Percentiles rank a stretch among this genome's conserved stretches.
phyloP scores from a whole-genome alignment of 805 yeast species.

The Saccharomycopsis sp. region DNA sequence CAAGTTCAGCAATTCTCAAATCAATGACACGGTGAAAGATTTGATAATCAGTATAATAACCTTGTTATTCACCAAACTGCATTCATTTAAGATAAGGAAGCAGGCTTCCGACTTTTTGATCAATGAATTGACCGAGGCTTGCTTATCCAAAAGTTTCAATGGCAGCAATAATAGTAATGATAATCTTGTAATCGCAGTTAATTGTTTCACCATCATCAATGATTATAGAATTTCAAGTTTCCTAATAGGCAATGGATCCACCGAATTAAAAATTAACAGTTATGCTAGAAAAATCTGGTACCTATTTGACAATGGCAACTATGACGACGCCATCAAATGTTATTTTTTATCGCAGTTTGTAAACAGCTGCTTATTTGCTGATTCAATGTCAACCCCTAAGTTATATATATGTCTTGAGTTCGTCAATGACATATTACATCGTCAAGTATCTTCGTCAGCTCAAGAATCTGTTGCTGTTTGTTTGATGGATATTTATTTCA shows the following conservation, averaged over 20 bases:
- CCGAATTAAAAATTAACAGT: slow-evolving; percentile 7
- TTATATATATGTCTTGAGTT: slow-evolving; percentile 10
- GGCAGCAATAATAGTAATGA: background rate
- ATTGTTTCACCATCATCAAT: slow-evolving; percentile 2
- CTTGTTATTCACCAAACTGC: slow-evolving; percentile 1
- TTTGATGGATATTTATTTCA: slow-evolving; percentile 5
- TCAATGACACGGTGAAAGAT: background rate
- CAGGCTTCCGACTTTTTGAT: slow-evolving; percentile 1
- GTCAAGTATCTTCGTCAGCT: no score
- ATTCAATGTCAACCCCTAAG: background rate
- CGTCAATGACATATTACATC: slow-evolving; percentile 2
- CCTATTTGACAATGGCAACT: no score
- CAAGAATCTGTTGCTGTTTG: slow-evolving; percentile 6
- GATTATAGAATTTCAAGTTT: background rate
- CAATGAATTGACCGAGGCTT: background rate
- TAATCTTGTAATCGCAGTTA: background rate
- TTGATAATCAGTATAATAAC: slow-evolving; percentile 3
- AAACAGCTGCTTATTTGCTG: background rate
- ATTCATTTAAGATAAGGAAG: slow-evolving; percentile 5
- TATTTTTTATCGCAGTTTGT: no score
- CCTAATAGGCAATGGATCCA: slow-evolving; percentile 6
- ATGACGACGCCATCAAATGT: no score
- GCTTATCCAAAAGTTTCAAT: slow-evolving; percentile 2
- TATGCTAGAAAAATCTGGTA: slow-evolving; percentile 18
- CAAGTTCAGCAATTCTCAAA: slow-evolving; percentile 1